A percentile compares a stretch with the other conserved stretches of the same genome.
phyloP scores from a whole-genome alignment of 257 asterid species.

The Scutellaria galericulata region DNA sequence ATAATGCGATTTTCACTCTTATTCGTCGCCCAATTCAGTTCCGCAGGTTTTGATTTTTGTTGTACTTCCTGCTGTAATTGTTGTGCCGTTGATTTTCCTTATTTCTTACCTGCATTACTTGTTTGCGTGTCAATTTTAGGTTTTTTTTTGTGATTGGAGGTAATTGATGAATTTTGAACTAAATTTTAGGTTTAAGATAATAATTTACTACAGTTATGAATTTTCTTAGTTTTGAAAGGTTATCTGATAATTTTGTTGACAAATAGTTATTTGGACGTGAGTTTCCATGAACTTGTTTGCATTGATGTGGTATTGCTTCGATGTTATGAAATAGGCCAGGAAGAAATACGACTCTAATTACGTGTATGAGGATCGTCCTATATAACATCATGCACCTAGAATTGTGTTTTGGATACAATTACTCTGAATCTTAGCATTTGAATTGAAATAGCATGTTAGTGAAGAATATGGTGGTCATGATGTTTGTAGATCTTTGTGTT shows the following conservation, averaged over 20 bases:
- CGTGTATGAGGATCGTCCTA: too few relatives aligned
- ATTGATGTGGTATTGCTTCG: not conserved
- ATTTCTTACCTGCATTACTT: not conserved
- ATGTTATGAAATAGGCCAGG: too few relatives aligned
- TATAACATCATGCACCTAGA: not conserved
- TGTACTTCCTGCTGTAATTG: slow-evolving; percentile 27
- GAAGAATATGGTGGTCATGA: not conserved
- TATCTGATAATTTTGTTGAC: not conserved
- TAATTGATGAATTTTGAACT: slow-evolving; percentile 1
- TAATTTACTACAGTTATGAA: not conserved
- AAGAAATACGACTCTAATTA: too few relatives aligned
- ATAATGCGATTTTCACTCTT: slow-evolving; percentile 30
- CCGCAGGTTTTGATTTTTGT: slow-evolving; percentile 50
- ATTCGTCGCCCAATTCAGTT: slow-evolving; percentile 46
- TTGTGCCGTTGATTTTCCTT: slow-evolving; percentile 28
- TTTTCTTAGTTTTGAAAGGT: not conserved
- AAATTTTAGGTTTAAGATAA: not conserved
- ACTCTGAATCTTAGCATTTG: not conserved
- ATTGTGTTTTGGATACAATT: not conserved
- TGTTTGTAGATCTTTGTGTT: not conserved
- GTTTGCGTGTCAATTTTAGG: not conserved
- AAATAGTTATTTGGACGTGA: not conserved
- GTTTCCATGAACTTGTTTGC: not conserved
- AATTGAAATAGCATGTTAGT: not conserved
- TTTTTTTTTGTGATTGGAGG: too few relatives aligned